Evolutionary conservation across 2,329 filamentous ascomycete genomes (phyloP), one percentile per base, ranked within the genome.

Genomic region (Penicillium occitanis): DNA sequence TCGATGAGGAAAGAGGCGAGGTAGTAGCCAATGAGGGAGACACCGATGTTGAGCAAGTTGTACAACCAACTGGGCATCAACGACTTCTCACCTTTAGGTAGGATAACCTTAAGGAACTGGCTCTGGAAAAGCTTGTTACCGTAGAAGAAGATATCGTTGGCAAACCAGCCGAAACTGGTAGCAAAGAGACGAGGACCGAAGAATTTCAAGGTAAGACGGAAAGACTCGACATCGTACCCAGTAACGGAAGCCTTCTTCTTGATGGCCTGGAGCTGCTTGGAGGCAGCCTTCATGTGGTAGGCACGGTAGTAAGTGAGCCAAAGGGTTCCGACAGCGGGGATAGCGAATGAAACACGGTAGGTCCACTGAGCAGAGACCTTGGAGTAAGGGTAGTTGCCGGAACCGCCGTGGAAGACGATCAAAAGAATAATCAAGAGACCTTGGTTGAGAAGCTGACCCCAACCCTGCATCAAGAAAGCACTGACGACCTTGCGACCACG

Each of bases 141-240:
- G 83, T 98, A 98, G 84, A 98, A 98, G 86, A 98, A 97, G 71
- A 98, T 90, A 75, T 98, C 94, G 79, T 98, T 98, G 82, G 90
- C 91, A 80, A 94, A 98, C 94, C 94, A 98, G 42, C 89, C 87
- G 65, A 91, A 91, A 11, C 93, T 89, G 22, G 94, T 97, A 60
- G 94, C 94, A 22, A 97, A 75, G 28, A 98, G 81, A 71, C 94
- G 92, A 62, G 91, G 90, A 58, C 93, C 92, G 71, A 97, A 98
- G 82, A 96, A 88, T 66, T 81, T 86, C 80, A 93, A 87, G 55
- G 92, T 94, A 73, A 92, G 83, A 71, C 86, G 86, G 63, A 98
- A 85, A 33, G 94, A 96, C 72, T 90, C 82, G n/a, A 91, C 83
- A 74, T 98, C 94, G 82, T 98, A 98, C 66, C 94, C 94, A 6